These are phyloP conservation scores for Linum lewisii DNA, from an alignment of 345 rosid genomes.

Conservation along the genomic window DNA sequence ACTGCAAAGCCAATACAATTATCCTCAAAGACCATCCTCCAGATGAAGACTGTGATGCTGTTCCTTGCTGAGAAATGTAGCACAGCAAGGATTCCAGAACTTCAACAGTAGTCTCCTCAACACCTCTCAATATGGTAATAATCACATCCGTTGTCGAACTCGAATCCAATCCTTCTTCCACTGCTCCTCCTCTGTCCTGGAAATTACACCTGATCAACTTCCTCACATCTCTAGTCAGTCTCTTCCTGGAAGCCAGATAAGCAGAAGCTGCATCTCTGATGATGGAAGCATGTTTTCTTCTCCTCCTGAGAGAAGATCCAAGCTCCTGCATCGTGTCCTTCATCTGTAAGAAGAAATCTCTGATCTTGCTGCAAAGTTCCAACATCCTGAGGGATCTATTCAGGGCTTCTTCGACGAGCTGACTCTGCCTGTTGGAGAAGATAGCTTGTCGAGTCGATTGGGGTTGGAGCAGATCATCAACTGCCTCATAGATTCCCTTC, in stretches of 20 bases:
- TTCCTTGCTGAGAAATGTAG: background rate
- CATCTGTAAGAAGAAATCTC: background rate
- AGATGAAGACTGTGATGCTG: background rate
- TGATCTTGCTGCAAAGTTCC: background rate
- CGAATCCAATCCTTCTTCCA: background rate
- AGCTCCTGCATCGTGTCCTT: background rate
- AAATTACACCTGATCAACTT: background rate
- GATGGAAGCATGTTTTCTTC: background rate
- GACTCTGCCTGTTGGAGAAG: background rate
- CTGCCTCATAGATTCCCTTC: background rate
- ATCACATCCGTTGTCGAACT: too few species aligned
- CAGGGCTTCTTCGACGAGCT: background rate
- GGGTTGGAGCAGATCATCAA: background rate
- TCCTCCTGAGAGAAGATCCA: background rate
- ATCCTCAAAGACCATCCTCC: background rate
- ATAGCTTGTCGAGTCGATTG: background rate
- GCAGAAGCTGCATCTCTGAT: background rate
- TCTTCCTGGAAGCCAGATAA: background rate
- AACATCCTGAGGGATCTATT: background rate
- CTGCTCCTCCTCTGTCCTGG: background rate
- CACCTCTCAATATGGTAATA: background rate
- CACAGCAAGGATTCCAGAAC: background rate
- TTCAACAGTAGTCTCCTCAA: background rate
- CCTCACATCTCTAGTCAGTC: background rate
- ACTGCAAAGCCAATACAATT: background rate